A percentile compares a stretch with the other conserved stretches of the same genome.
These are phyloP conservation scores for Colletotrichum falcatum DNA, from an alignment of 2,329 filamentous ascomycete species.

Conservation along the genomic window DNA sequence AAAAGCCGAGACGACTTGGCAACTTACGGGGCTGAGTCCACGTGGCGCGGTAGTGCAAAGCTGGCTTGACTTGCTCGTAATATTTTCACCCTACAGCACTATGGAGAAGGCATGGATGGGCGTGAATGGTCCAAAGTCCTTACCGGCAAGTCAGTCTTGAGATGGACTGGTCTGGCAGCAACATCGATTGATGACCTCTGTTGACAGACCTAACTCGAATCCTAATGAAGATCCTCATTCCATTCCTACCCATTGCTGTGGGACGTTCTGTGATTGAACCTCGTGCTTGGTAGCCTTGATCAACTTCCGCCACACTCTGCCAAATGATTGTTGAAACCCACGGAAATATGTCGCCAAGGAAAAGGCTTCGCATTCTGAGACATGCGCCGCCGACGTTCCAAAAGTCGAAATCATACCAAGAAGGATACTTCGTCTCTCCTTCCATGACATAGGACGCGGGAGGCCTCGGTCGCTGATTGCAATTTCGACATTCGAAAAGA, in stretches of 20 bases:
- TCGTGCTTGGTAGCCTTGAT: not conserved
- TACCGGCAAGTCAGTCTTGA: not conserved
- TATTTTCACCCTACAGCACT: not conserved
- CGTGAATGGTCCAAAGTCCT: not conserved
- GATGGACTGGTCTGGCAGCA: not conserved
- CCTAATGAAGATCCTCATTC: conserved; percentile 6
- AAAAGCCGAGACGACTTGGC: not conserved
- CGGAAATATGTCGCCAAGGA: not conserved
- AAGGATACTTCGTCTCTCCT: not conserved
- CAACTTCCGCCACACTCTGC: not conserved
- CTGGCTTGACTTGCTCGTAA: not conserved
- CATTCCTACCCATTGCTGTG: not conserved
- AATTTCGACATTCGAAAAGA: conserved; percentile 22
- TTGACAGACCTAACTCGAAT: not conserved
- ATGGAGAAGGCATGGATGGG: not conserved
- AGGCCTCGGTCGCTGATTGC: conserved; percentile 1
- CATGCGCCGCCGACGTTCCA: conserved; percentile 9
- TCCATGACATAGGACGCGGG: not conserved
- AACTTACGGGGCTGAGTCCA: not conserved
- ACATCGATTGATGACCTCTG: not conserved
- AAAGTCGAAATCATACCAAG: not conserved
- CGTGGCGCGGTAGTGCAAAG: not conserved
- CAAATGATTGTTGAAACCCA: conserved; percentile 3
- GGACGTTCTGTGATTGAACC: not conserved
- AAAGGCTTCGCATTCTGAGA: not conserved